Base-by-base conservation (phyloP, 1,284 basidiomycete genomes). In the Cyathus olla region DNA sequence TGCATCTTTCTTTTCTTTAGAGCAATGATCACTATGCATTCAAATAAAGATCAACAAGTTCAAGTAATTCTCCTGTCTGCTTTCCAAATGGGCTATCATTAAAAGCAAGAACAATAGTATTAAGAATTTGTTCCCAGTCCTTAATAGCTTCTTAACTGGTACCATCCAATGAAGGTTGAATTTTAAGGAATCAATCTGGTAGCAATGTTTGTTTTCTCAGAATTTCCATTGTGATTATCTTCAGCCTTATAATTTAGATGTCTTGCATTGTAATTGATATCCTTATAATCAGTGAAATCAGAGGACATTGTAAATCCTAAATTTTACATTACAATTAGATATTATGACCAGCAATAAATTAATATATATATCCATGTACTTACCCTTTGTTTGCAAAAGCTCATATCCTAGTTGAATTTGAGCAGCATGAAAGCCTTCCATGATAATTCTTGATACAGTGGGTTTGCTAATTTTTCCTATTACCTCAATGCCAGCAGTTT, bases 351-450 rank as follows among this genome's bases (percentile, higher is more conserved):
- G n/a, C n/a, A 13, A 19, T 17, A 48, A 15, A 19, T 26, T 48
- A 10, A 51, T 51, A 24, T 48, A 37, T 37, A 37, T 50, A 37
- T 49, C 24, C 35, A 50, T 6, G 49, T 49, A 49, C 17, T 24
- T 61, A 55, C 58, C 55, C 48, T 68, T 42, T 21, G 66, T 42
- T 3, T 60, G 51, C 17, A 59, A 54, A 61, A 71, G 65, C 56
- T 71, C 68, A 49, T 65, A 60, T 19, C 65, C 68, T 59, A 72
- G 65, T 44, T 72, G 71, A 44, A 71, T 56, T 39, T 65, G 62
- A 4, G 66, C 50, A 37, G 67, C 65, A 63, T 66, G 28, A 48
- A 61, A 62, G 51, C 66, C 71, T 55, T 72, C 68, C 24, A 62
- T 55, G 59, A 69, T 52, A 22, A 65, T 64, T 6, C 52, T 60